A percentile compares a stretch with the other conserved stretches of the same genome.
Evolutionary conservation across 371 early-diverging fungal species (phyloP).

Genomic region (Homolaphlyctis polyrhiza): DNA sequence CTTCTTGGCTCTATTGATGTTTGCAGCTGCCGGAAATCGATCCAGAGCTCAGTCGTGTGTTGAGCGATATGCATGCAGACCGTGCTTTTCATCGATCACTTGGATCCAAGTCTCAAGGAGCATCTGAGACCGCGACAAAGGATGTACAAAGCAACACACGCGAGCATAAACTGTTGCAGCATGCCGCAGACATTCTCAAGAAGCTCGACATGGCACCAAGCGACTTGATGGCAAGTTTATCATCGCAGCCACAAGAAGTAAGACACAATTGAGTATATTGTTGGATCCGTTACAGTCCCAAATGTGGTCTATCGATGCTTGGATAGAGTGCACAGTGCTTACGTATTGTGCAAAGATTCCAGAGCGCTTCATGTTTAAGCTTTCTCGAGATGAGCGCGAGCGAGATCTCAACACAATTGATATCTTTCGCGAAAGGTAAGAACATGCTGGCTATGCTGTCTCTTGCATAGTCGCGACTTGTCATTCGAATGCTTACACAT

Average conservation of each 20-base stretch:
- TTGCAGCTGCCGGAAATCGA: constrained; percentile 33
- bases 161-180: neutral
- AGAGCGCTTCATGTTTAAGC: constrained; percentile 18
- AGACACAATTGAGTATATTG: neutral
- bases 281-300: neutral
- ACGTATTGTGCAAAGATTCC: neutral
- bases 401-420: constrained; percentile 38
- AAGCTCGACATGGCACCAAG: neutral
- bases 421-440: constrained; percentile 32
- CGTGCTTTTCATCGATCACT: no score
- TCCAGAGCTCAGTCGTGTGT: constrained; percentile 30
- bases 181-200: constrained; percentile 1
- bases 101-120: no score
- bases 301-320: neutral
- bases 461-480: no score
- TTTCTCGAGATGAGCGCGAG: constrained; percentile 30
- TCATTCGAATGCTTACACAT: no score
- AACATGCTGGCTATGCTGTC: no score
- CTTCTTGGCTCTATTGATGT: neutral
- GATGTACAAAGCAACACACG: neutral
- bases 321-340: no score
- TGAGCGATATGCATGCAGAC: constrained; percentile 21
- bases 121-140: no score
- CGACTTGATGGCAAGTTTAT: constrained; percentile 2
- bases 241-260: neutral